Evolutionary conservation across 2,329 filamentous ascomycete species (phyloP).

Genomic region (Mycosphaerella arachidis): DNA sequence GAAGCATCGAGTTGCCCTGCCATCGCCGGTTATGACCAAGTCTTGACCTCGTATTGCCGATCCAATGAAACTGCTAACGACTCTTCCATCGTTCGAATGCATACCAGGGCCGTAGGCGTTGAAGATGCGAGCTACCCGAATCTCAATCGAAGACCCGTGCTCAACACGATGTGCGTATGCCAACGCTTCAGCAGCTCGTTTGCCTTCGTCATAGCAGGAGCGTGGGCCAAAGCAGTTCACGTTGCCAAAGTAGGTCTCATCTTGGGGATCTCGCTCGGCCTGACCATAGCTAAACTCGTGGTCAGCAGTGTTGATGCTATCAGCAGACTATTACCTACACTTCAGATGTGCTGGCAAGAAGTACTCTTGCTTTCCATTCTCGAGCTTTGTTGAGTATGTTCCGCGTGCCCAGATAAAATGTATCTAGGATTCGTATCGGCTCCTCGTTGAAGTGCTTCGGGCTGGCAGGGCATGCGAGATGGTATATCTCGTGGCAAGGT

Average conservation of each 20-base stretch:
- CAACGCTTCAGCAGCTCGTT: conserved; percentile 10
- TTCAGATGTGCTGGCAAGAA: conserved; percentile 4
- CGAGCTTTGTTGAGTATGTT: conserved; percentile 1
- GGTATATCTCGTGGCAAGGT: background rate
- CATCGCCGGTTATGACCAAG: conserved; percentile 1
- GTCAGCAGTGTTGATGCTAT: background rate
- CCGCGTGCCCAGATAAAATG: conserved; percentile 4
- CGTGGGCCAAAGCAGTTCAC: conserved; percentile 11
- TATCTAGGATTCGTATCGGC: conserved; percentile 2
- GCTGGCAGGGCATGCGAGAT: conserved; percentile 4
- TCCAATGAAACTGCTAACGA: conserved; percentile 6
- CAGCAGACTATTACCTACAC: background rate
- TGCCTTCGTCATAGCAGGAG: conserved; percentile 14
- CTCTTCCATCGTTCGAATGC: conserved; percentile 2
- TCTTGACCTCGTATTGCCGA: background rate
- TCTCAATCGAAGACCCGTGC: background rate
- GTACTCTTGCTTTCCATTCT: background rate
- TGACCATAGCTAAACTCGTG: background rate
- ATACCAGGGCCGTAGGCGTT: conserved; percentile 7
- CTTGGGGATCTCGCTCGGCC: conserved; percentile 1
- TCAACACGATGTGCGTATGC: conserved; percentile 9
- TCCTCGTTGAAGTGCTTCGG: conserved; percentile 2
- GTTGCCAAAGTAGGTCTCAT: conserved; percentile 9
- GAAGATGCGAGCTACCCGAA: conserved; percentile 7
- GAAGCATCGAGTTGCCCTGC: conserved; percentile 1